A percentile compares a stretch with the other conserved stretches of the same genome.
Evolutionary conservation across 345 rosid genomes (phyloP).

Genomic region (Zanthoxylum bungeanum): DNA sequence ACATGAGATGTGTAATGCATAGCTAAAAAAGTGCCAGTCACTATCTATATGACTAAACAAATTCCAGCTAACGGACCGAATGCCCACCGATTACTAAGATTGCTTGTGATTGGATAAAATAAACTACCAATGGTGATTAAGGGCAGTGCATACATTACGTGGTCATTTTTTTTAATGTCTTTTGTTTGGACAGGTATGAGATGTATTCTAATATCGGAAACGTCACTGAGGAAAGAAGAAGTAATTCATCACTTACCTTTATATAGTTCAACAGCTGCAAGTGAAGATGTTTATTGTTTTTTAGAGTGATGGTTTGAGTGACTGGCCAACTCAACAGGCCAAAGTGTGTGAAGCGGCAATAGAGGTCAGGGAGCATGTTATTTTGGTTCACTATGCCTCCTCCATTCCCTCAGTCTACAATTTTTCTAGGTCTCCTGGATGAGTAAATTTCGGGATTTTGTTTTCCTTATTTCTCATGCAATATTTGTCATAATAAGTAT

Average conservation of each 20-base stretch:
- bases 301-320: neutral
- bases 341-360: too few relatives aligned
- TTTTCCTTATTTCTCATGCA: neutral
- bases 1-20: neutral
- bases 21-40: neutral
- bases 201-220: neutral
- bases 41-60: neutral
- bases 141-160: neutral
- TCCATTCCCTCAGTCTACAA: neutral
- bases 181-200: neutral
- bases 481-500: neutral
- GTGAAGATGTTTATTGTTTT: neutral
- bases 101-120: neutral
- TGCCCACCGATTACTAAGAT: neutral
- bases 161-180: neutral
- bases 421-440: neutral
- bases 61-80: neutral
- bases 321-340: neutral
- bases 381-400: neutral
- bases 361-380: neutral
- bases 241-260: neutral
- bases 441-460: neutral
- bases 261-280: neutral
- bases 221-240: neutral
- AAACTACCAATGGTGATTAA: neutral